Percentiles rank a stretch among this genome's conserved stretches.
Evolutionary conservation across 768 basidiomycete species (phyloP).

Genomic region (Symmetrospora coprosmae): DNA sequence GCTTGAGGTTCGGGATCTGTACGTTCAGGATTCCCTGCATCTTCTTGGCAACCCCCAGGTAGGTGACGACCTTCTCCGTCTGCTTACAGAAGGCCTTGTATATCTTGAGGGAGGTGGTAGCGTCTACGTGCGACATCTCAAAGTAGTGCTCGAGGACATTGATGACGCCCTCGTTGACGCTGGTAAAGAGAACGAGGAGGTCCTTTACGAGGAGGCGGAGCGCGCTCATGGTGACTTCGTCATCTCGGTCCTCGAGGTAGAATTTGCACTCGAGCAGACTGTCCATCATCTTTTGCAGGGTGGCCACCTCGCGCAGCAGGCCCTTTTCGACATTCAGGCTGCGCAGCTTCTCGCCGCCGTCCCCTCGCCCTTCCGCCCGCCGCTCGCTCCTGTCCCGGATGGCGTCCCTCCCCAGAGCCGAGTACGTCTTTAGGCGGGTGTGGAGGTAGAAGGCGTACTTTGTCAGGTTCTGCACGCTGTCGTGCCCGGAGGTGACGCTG

Average conservation of each 20-base stretch:
- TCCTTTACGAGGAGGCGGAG: slow-evolving; percentile 92
- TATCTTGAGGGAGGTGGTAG: slow-evolving; percentile 62
- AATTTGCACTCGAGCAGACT: slow-evolving; percentile 80
- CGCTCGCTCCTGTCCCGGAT: slow-evolving; percentile 84
- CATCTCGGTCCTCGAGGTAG: slow-evolving; percentile 81
- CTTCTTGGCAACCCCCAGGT: slow-evolving; percentile 77
- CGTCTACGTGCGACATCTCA: slow-evolving; percentile 93
- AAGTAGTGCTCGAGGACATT: slow-evolving; percentile 75
- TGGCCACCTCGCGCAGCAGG: slow-evolving; percentile 73
- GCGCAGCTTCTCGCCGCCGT: slow-evolving; percentile 62
- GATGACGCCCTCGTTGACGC: slow-evolving; percentile 80
- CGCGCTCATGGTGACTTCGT: slow-evolving; percentile 75
- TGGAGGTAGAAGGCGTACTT: slow-evolving; percentile 81
- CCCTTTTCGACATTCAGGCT: slow-evolving; percentile 94
- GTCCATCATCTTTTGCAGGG: slow-evolving; percentile 81
- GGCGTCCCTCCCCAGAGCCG: slow-evolving; percentile 83
- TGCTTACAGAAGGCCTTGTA: slow-evolving; percentile 92
- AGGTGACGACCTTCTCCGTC: slow-evolving; percentile 78
- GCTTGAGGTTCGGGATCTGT: slow-evolving; percentile 82
- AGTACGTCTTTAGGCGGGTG: slow-evolving; percentile 69
- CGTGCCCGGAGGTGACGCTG: slow-evolving; percentile 67
- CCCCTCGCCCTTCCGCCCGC: slow-evolving; percentile 51
- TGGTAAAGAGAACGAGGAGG: slow-evolving; percentile 83
- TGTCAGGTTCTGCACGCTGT: slow-evolving; percentile 69
- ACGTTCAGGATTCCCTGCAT: slow-evolving; percentile 85